Evolutionary conservation across 2,329 filamentous ascomycete genomes (phyloP).

Genomic region (Fusarium tricinctum): DNA sequence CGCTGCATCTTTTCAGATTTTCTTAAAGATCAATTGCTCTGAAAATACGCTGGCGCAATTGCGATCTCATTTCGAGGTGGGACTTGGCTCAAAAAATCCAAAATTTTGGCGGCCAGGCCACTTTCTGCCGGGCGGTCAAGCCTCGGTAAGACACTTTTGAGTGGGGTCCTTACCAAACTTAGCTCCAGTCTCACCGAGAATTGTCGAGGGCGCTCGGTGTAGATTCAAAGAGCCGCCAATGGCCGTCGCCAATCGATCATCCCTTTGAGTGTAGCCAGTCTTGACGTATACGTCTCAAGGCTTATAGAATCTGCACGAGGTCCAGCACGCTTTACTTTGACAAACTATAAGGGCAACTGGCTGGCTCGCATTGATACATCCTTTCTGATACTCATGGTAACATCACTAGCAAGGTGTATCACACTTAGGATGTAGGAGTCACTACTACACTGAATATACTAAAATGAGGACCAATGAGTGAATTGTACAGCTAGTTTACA

Average conservation of each 20-base stretch:
- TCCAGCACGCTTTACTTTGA: neutral
- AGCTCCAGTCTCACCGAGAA: slow-evolving; percentile 17
- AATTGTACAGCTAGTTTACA: slow-evolving; percentile 50
- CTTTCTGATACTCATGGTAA: neutral
- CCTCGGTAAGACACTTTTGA: slow-evolving; percentile 7
- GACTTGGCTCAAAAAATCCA: slow-evolving; percentile 52
- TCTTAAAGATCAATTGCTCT: slow-evolving; percentile 47
- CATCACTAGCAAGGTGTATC: neutral
- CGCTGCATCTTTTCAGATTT: slow-evolving; percentile 66
- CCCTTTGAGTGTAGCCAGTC: too few relatives aligned
- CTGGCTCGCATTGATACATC: neutral
- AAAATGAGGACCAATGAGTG: slow-evolving; percentile 22
- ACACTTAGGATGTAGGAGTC: neutral
- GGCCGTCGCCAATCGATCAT: neutral
- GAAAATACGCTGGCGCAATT: slow-evolving; percentile 51
- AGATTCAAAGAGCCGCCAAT: neutral
- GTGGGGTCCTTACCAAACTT: slow-evolving; percentile 31
- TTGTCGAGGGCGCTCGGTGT: slow-evolving; percentile 2
- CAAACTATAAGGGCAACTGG: neutral
- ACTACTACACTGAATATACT: neutral
- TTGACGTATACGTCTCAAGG: neutral
- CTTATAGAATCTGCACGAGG: neutral
- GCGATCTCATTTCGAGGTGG: slow-evolving; percentile 46
- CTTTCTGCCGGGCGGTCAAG: slow-evolving; percentile 59
- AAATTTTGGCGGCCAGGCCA: slow-evolving; percentile 56